Base-by-base conservation (phyloP, 2,329 filamentous ascomycete species). In the Cladosporium sp. region DNA sequence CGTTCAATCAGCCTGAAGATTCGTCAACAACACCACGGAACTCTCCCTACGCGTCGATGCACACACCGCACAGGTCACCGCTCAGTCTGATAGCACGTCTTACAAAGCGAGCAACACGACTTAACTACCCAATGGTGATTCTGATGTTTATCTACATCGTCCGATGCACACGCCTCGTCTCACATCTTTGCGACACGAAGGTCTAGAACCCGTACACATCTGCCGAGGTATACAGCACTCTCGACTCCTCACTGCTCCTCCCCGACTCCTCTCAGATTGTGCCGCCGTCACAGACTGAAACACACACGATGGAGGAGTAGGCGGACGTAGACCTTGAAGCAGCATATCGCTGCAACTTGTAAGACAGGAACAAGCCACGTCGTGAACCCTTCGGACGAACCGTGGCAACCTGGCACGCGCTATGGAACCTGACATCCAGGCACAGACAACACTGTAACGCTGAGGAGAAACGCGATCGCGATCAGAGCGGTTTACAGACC, bases 361-460 rank as follows among this genome's bases (percentile, higher is more conserved):
- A 24, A 34, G 26, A 32, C 52, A 34, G n/a, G 18, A 55, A 34
- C 52, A 55, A 55, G 52, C 52, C 52, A 24, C 30, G 52, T 34
- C 11, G 52, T 55, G 52, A 11, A 55, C 28, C 52, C 52, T 11
- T 55, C 18, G 15, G 12, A 55, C 30, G 24, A 30, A 34, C 52
- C 30, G 52, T 34, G 28, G 34, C 26, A 55, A 30, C 28, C 52
- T 34, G 18, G 52, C 14, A n/a, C 15, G 51, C 51, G 51, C 51
- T 32, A 54, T 54, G 51, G 18, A 54, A 51, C 7, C 11, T 54
- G 52, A 55, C 52, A 55, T 30, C 28, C 30, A n/a, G 52, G 52
- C 52, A 55, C 52, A 55, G 52, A 55, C 52, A n/a, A 30, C 52
- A 34, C 41, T 47, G 41, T 55, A 21, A 32, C n/a, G 52, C 30